Base-by-base conservation (phyloP, 352 stramenopile genomes). In the Pythium sp. region DNA sequence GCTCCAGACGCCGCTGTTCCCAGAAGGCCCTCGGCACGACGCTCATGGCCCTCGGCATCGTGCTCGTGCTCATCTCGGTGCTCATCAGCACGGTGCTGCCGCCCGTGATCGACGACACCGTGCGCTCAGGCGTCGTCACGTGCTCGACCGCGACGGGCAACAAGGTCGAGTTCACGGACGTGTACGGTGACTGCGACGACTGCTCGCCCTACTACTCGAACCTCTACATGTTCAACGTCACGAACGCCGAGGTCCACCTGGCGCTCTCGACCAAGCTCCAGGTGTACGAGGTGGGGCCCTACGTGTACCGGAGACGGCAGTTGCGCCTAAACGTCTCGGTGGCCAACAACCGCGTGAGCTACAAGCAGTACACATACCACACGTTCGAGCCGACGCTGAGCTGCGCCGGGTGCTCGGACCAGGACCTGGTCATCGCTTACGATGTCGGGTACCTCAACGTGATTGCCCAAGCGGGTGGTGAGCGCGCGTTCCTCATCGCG, bases 351-450 rank as follows among this genome's bases (percentile, higher is more conserved):
- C 74, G 62, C 46, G 76, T 93, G 62, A 87, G 69, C 47, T 93
- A 93, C 81, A 90, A 88, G 72, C 77, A 70, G 67, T 93, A 93
- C 78, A 90, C 80, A 62, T 91, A 90, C 74, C 81, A 91, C 77
- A 84, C 74, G 64, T 93, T 78, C 61, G 69, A 79, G 9, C 12
- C 70, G 18, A 70, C 76, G 3, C 74, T 71, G 65, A 89, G 79
- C 62, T 93, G 86, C 66, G 53, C 56, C n/a, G 73, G 65, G n/a
- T 93, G 85, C 73, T 72, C 65, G 18, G 82, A 90, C 55, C 67
- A 65, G 14, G 86, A 93, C 70, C 53, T 79, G 66, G 79, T 90
- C 59, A 74, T 82, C 63, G 79, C 69, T 64, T 80, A 79, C 67
- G 86, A 93, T 73, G 65, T 78, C 0, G 82, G 79, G 12, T 93